Percentiles rank a stretch among this genome's conserved stretches.
Conservation (phyloP, 805 yeast genomes). For the Nakazawaea anatomiae region DNA sequence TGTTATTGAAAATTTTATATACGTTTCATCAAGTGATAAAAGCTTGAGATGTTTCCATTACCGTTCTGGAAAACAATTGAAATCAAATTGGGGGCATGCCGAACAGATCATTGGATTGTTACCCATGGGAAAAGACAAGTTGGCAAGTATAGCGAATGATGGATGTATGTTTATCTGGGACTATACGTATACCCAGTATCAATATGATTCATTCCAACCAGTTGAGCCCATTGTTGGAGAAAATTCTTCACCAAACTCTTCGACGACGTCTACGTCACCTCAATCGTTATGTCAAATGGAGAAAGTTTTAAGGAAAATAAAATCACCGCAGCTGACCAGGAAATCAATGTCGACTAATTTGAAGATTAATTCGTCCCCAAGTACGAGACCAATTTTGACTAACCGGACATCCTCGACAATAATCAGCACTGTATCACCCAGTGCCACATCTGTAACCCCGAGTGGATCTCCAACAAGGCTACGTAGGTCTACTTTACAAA, state of each 20-base stretch:
- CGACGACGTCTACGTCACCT: too few species aligned
- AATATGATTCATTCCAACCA: too few species aligned
- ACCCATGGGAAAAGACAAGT: slow-evolving; percentile 15
- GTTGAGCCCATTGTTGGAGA: too few species aligned
- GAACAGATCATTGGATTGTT: slow-evolving; percentile 42
- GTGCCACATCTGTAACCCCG: neutral
- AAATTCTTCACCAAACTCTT: too few species aligned
- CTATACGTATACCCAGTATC: slow-evolving; percentile 3
- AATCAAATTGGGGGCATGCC: slow-evolving; percentile 57
- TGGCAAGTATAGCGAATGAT: slow-evolving; percentile 41
- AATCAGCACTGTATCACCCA: neutral
- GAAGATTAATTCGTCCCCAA: neutral
- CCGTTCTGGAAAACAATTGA: slow-evolving; percentile 37
- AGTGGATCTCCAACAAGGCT: neutral
- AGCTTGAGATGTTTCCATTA: slow-evolving; percentile 46
- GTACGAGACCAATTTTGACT: neutral
- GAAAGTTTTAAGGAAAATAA: slow-evolving; percentile 18
- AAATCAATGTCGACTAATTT: too few species aligned
- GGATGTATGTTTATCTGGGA: slow-evolving; percentile 53
- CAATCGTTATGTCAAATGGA: too few species aligned
- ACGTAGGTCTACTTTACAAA: slow-evolving; percentile 1
- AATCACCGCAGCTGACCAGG: neutral
- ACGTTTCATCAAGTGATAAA: slow-evolving; percentile 49
- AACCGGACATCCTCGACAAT: slow-evolving; percentile 12
- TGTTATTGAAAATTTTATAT: slow-evolving; percentile 25